A percentile compares a stretch with the other conserved stretches of the same genome.
These are phyloP conservation scores for Pseudocercospora fuligena DNA, from an alignment of 2,329 filamentous ascomycete species.

Conservation along the genomic window DNA sequence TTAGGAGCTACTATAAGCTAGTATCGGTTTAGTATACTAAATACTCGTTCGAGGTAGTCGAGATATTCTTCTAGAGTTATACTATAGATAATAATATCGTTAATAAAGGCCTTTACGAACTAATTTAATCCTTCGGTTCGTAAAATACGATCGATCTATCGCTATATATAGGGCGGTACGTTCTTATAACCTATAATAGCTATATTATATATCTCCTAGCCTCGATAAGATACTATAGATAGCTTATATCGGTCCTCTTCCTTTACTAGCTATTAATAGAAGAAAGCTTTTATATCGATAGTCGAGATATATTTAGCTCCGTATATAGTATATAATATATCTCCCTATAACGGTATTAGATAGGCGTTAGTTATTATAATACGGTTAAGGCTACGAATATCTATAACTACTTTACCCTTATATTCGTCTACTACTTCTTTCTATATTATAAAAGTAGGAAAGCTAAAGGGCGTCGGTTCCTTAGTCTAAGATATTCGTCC, in stretches of 20 bases:
- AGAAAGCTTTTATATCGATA: neutral
- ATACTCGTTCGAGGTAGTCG: neutral
- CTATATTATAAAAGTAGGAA: too few species aligned
- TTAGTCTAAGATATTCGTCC: too few species aligned
- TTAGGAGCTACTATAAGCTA: neutral
- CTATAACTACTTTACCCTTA: neutral
- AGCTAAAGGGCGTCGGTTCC: too few species aligned
- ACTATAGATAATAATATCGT: constrained; percentile 11
- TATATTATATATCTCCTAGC: constrained; percentile 4
- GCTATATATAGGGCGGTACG: neutral
- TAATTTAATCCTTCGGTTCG: too few species aligned
- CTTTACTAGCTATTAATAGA: neutral
- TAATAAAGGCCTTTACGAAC: neutral
- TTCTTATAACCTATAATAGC: neutral
- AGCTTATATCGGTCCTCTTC: neutral
- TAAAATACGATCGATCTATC: neutral
- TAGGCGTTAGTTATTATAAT: neutral
- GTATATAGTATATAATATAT: neutral
- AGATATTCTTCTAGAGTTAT: neutral
- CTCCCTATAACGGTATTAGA: neutral
- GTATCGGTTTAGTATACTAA: neutral
- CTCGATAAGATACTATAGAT: neutral
- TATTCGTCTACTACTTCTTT: neutral
- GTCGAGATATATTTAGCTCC: neutral
- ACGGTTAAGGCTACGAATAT: constrained; percentile 2